These are phyloP conservation scores for Penicillium cataractarum DNA, from an alignment of 495 filamentous ascomycete genomes.

Conservation along the genomic window DNA sequence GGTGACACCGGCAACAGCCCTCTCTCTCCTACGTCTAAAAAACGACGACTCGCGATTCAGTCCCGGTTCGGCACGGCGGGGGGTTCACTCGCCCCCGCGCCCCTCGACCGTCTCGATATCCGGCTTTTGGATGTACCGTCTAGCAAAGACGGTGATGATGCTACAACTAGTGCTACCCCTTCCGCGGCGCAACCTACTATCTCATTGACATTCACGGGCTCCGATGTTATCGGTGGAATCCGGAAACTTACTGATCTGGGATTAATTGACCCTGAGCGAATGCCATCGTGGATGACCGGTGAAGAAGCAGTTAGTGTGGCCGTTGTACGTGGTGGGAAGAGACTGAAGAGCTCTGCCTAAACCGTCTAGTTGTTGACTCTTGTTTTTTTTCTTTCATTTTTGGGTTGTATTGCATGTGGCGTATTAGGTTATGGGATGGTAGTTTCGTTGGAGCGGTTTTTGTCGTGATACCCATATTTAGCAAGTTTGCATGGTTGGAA, in stretches of 20 bases:
- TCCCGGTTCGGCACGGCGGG: constrained; percentile 50
- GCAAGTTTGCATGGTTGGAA: background rate
- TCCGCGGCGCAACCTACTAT: constrained; percentile 37
- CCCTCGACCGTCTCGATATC: constrained; percentile 38
- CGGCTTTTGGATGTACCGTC: constrained; percentile 36
- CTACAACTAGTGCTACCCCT: background rate
- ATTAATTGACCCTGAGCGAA: constrained; percentile 69
- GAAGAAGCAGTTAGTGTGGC: constrained; percentile 79
- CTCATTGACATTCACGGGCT: constrained; percentile 68
- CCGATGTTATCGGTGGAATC: constrained; percentile 81
- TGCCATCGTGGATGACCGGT: constrained; percentile 92
- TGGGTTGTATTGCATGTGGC: constrained; percentile 9
- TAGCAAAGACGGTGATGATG: constrained; percentile 23
- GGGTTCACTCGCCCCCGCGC: constrained; percentile 30
- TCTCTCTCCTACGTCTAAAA: constrained; percentile 62
- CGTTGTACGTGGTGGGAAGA: constrained; percentile 64
- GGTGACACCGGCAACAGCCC: constrained; percentile 32
- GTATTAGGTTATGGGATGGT: background rate
- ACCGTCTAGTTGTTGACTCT: background rate
- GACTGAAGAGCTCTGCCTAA: constrained; percentile 28
- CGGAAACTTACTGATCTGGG: constrained; percentile 74
- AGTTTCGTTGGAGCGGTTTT: background rate
- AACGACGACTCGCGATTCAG: constrained; percentile 59
- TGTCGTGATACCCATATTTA: constrained; percentile 20
- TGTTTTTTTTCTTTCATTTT: background rate